Evolutionary conservation across 2,329 filamentous ascomycete species (phyloP), one percentile per base, ranked within the genome.

Genomic region (Endoconidiophora polonica): DNA sequence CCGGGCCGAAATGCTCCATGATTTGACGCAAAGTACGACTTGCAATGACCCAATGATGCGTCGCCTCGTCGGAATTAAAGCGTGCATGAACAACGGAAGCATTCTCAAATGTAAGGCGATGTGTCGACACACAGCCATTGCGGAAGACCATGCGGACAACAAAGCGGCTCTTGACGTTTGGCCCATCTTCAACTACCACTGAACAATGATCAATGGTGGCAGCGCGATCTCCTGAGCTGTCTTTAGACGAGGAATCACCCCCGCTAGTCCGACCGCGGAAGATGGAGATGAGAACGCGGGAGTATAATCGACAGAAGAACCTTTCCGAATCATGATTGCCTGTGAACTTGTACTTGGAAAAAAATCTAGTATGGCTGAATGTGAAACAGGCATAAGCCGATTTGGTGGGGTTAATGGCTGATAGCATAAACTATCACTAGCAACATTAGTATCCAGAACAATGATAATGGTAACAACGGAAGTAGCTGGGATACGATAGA

Each of bases 1-100:
- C 83, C 1, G 81, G 81, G 0, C 83, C 82, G 59, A 88, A 88
- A 59, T 86, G 83, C 53, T 88, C 84, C 64, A 85, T 80, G 54
- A 86, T 74, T 57, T 87, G 82, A 54, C 81, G 76, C 47, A 90
- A 64, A 0, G 80, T 80, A 52, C 77, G 71, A 2, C 83, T 79
- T 14, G 80, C 77, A 52, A 88, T 85, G 9, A 71, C 73, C 83
- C 84, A 90, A 53, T 73, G 72, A 54, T 86, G 83, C 1, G 68
- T 69, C 1, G 82, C 80, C 50, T 77, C 72, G 26, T 73, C 71
- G 47, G 68, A 74, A 60, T 82, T 77, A 61, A 90, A 90, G 45
- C 83, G 77, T 51, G 84, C 84, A 60, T 86, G 82, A 56, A 84
- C 77, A 1, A 85, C 79, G n/a, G 81, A 72, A 12, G 74, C 74